Percentiles rank a stretch among this genome's conserved stretches.
These are phyloP conservation scores for Eragrostis curvula DNA, from an alignment of 176 grass and related monocot species.

Conservation along the genomic window DNA sequence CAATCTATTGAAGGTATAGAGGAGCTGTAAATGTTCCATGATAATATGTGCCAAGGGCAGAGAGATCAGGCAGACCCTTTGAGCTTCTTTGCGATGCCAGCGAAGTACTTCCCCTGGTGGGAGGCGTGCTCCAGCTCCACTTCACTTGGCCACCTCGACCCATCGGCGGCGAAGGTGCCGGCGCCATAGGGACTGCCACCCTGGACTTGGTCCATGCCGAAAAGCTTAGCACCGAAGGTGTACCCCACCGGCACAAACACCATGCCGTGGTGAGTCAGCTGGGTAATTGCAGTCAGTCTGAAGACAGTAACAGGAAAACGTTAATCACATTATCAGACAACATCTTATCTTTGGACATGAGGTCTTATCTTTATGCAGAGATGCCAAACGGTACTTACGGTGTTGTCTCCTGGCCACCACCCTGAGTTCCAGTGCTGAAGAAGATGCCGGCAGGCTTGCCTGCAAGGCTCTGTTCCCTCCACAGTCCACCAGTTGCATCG, in stretches of 20 bases:
- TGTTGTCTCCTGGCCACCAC: constrained; percentile 91
- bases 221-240: constrained; percentile 88
- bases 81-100: constrained; percentile 80
- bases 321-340: not conserved
- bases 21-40: constrained; percentile 34
- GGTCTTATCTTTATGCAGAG: not conserved
- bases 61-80: constrained; percentile 54
- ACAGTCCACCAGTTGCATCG: constrained; percentile 82
- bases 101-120: constrained; percentile 92
- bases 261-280: constrained; percentile 87
- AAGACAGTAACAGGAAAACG: not conserved
- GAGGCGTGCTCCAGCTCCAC: constrained; percentile 93
- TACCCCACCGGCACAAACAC: constrained; percentile 81
- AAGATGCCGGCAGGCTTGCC: constrained; percentile 91
- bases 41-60: not conserved
- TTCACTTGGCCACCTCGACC: constrained; percentile 68
- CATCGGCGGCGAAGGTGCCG: constrained; percentile 78
- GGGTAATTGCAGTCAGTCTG: constrained; percentile 83
- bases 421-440: constrained; percentile 92
- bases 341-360: not conserved
- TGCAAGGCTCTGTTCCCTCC: constrained; percentile 83
- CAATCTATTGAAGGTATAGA: constrained; percentile 26
- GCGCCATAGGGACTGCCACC: constrained; percentile 89
- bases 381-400: constrained; percentile 46
- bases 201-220: constrained; percentile 88